Evolutionary conservation across 441 rosid genomes (phyloP).

Genomic region (Melastoma candidum): DNA sequence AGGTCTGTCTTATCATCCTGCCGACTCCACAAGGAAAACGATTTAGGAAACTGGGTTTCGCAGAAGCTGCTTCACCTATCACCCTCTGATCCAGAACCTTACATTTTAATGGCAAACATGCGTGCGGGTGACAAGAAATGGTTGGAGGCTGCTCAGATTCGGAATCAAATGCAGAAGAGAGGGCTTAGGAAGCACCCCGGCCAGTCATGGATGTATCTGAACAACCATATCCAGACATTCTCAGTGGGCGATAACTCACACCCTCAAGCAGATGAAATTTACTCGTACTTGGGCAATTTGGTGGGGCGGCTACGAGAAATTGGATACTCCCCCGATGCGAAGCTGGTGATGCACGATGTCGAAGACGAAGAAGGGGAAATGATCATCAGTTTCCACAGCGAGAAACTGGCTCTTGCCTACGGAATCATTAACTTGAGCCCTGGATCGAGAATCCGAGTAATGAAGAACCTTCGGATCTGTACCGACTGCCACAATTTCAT

Average conservation of each 20-base stretch:
- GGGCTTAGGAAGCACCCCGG: constrained; percentile 26
- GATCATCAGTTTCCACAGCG: constrained; percentile 22
- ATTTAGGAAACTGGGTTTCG: constrained; percentile 19
- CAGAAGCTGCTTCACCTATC: constrained; percentile 15
- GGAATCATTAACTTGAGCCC: constrained; percentile 17
- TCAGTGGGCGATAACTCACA: constrained; percentile 21
- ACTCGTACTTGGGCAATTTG: constrained; percentile 17
- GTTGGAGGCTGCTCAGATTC: constrained; percentile 21
- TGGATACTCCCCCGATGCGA: constrained; percentile 16
- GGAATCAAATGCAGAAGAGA: constrained; percentile 22
- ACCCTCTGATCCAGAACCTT: constrained; percentile 24
- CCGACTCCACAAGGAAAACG: constrained; percentile 18
- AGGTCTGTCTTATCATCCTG: constrained; percentile 26
- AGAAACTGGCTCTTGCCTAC: constrained; percentile 25
- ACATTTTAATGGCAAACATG: constrained; percentile 20
- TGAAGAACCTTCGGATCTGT: constrained; percentile 24
- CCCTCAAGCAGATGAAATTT: constrained; percentile 14
- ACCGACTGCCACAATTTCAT: constrained; percentile 22
- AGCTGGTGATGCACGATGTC: constrained; percentile 20
- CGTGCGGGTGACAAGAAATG: constrained; percentile 19
- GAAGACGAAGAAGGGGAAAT: constrained; percentile 25
- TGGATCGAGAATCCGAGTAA: constrained; percentile 16
- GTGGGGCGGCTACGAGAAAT: constrained; percentile 17
- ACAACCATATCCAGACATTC: constrained; percentile 19
- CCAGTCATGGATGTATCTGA: constrained; percentile 30